Base-by-base conservation (phyloP, 495 filamentous ascomycete species). In the Clohesyomyces aquaticus region DNA sequence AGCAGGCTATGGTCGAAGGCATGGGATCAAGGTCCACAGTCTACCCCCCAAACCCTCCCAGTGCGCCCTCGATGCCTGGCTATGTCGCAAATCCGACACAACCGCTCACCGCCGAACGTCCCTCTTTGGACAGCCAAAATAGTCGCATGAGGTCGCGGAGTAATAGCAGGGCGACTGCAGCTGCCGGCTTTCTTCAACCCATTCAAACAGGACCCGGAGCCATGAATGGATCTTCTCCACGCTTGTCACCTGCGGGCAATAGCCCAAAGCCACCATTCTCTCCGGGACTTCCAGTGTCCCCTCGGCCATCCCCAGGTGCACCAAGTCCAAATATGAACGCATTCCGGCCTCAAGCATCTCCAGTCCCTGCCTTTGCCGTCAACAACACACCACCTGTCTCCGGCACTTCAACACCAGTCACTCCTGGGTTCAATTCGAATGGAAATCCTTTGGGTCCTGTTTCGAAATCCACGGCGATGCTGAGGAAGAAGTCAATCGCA, bases 401-500 rank as follows among this genome's bases (percentile, higher is more conserved):
- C 63, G 80, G 41, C 14, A 61, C 80, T 12, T 68, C 75, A 32
- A 77, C 77, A 21, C 72, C 73, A 6, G 62, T 66, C 12, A 50
- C 55, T 54, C 32, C 70, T 48, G 48, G 56, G 45, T 63, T 71
- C 61, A 29, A 69, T 28, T 28, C 56, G 61, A 68, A 61, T 68
- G 11, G 63, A 19, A 35, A 38, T 14, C 14, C 60, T 32, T 23
- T 43, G 38, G 19, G 69, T 72, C 55, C 62, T 3, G 68, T 21
- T 68, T 74, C 22, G 72, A 78, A 61, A 73, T 74, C 18, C 69
- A 68, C 73, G 23, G 6, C 6, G 32, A 14, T 38, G 32, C 72
- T 29, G 22, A 79, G 74, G 56, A 94, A 91, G 78, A 84, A 84
- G 38, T 78, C 82, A 0, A 78, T 94, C 49, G 87, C 85, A 68